Evolutionary conservation across 208 protist genomes (phyloP), one percentile per base, ranked within the genome.

Genomic region (Spironucleus salmonicida): DNA sequence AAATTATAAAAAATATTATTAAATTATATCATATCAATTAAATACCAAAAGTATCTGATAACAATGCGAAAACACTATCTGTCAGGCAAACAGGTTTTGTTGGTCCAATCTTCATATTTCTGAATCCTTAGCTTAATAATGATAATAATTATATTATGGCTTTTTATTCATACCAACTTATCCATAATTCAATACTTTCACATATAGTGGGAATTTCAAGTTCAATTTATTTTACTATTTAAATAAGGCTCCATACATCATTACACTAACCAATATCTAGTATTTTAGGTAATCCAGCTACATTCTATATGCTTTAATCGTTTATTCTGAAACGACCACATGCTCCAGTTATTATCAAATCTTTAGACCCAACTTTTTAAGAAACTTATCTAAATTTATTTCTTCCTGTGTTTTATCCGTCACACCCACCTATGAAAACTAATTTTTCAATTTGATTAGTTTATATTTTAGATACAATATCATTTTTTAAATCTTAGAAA

Each of bases 81-180:
- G n/a, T n/a, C n/a, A n/a, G n/a, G n/a, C n/a, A n/a, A 30, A 82
- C 85, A 34, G 89, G 89, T 0, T 88, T 64, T n/a, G 59, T 69
- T 13, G 89, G 89, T 2, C 89, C 89, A 29, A 92, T n/a, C 30
- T 79, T 68, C 53, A 92, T 89, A 69, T 86, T 86, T 40, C 85
- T 82, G 39, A 92, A 35, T 59, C 84, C 86, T 2, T 92, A 76
- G 42, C 66, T 32, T 13, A 92, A 80, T 23, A 91, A 61, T 32
- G 87, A 79, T 2, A 92, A 76, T 58, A 92, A 76, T 35, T 89
- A 78, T 45, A 80, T 80, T 40, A 92, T 80, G 32, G 88, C 89
- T 80, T 92, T 92, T 78, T 92, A 88, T 77, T 92, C 89, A 77
- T 89, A 91, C 89, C 89, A 92, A 19, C 82, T 87, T 35, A 92